A percentile compares a stretch with the other conserved stretches of the same genome.
These are phyloP conservation scores for Lepidium aucheri DNA, from an alignment of 345 rosid species.

Conservation along the genomic window DNA sequence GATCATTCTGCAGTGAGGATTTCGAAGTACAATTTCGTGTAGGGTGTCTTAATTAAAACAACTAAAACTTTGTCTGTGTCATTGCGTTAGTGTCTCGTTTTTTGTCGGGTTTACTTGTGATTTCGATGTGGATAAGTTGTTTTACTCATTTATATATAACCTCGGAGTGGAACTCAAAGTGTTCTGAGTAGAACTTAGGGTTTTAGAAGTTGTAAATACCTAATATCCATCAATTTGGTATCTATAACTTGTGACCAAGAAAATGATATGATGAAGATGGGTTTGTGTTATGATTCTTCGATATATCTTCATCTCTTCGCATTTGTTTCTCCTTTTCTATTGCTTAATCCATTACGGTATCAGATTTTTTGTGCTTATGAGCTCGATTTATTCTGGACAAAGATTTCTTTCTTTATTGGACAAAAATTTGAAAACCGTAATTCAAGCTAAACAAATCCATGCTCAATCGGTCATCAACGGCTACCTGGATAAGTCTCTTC, in stretches of 20 bases:
- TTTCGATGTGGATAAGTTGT: conserved; percentile 20
- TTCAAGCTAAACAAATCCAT: conserved; percentile 44
- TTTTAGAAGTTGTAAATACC: conserved; percentile 24
- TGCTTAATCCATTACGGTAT: not conserved
- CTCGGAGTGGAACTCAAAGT: conserved; percentile 19
- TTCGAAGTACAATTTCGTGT: conserved; percentile 11
- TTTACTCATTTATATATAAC: conserved; percentile 19
- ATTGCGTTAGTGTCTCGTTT: conserved; percentile 12
- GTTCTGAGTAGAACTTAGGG: conserved; percentile 22
- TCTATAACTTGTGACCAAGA: conserved; percentile 2
- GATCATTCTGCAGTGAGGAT: conserved; percentile 4
- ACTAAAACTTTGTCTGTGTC: conserved; percentile 4
- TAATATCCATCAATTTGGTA: conserved; percentile 27
- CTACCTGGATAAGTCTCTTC: conserved; percentile 30
- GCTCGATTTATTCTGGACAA: conserved; percentile 9
- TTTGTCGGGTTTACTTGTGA: not conserved
- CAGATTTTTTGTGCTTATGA: not conserved
- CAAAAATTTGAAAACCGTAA: conserved; percentile 16
- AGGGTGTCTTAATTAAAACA: conserved; percentile 21
- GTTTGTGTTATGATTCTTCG: conserved; percentile 11
- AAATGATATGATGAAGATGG: conserved; percentile 23
- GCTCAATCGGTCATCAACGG: conserved; percentile 40
- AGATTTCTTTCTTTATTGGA: conserved; percentile 4
- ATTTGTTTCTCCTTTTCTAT: not conserved
- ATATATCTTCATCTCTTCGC: not conserved